Percentiles rank a stretch among this genome's conserved stretches.
Conservation (phyloP, 768 basidiomycete species). For the Tricholoma sp. region DNA sequence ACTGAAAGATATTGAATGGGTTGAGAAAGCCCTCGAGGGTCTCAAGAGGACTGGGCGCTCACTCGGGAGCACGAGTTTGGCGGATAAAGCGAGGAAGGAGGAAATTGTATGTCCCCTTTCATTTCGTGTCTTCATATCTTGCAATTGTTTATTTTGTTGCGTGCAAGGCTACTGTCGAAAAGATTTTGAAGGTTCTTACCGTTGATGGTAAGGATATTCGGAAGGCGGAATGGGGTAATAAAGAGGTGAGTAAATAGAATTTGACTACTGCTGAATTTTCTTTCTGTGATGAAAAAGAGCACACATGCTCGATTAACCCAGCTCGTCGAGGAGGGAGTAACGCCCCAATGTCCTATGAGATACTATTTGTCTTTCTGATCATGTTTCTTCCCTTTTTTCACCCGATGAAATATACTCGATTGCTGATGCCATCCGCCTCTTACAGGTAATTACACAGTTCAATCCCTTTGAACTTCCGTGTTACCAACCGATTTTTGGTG, state of each 20-base stretch:
- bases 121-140: background rate
- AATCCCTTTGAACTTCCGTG: background rate
- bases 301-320: slow-evolving; percentile 79
- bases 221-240: slow-evolving; percentile 91
- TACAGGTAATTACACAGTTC: slow-evolving; percentile 17
- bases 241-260: slow-evolving; percentile 67
- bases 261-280: background rate
- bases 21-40: slow-evolving; percentile 81
- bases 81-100: slow-evolving; percentile 94
- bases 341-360: slow-evolving; percentile 77
- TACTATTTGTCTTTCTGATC: slow-evolving; percentile 39
- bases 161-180: slow-evolving; percentile 77
- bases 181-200: slow-evolving; percentile 71
- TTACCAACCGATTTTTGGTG: slow-evolving; percentile 16
- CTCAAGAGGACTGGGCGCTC: slow-evolving; percentile 71
- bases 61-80: slow-evolving; percentile 72
- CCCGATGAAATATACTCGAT: background rate
- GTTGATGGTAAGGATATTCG: slow-evolving; percentile 86
- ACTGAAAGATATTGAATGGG: slow-evolving; percentile 98
- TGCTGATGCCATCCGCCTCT: slow-evolving; percentile 6
- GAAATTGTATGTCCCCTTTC: slow-evolving; percentile 64
- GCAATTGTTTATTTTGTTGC: background rate
- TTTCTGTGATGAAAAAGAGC: slow-evolving; percentile 71
- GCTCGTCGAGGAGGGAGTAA: slow-evolving; percentile 95
- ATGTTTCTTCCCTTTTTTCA: background rate